These are phyloP conservation scores for Candida bentonensis DNA, from an alignment of 805 yeast genomes.

Conservation along the genomic window DNA sequence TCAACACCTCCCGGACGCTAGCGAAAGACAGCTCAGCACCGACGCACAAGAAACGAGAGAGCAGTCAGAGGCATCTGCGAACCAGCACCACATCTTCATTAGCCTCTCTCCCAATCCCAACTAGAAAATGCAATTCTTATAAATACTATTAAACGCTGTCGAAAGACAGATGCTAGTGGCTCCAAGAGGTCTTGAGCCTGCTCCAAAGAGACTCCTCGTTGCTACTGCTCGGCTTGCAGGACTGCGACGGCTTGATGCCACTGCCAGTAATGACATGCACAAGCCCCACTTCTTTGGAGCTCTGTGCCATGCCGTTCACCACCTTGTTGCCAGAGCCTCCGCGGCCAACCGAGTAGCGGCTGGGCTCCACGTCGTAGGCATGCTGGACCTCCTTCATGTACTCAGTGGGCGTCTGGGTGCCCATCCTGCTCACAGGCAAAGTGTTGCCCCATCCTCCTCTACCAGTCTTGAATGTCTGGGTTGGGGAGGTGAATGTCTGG, in stretches of 20 bases:
- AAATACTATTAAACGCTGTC: too few species aligned
- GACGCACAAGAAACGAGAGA: too few species aligned
- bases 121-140: too few species aligned
- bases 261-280: not conserved
- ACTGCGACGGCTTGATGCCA: not conserved
- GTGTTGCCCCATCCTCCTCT: slow-evolving; percentile 27
- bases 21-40: too few species aligned
- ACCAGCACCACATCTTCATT: too few species aligned
- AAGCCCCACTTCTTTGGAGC: not conserved
- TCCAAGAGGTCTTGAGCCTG: not conserved
- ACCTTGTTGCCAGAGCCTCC: slow-evolving; percentile 25
- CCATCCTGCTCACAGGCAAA: slow-evolving; percentile 17
- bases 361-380: slow-evolving; percentile 19
- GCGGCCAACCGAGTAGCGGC: slow-evolving; percentile 22
- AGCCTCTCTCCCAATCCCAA: too few species aligned
- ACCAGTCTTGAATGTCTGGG: slow-evolving; percentile 21
- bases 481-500: slow-evolving; percentile 21
- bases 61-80: too few species aligned
- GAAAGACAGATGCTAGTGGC: too few species aligned
- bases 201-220: not conserved
- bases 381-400: slow-evolving; percentile 20
- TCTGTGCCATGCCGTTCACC: not conserved
- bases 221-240: not conserved
- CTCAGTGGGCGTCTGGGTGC: slow-evolving; percentile 19
- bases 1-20: too few species aligned